Evolutionary conservation across 2,329 filamentous ascomycete genomes (phyloP), one percentile per base, ranked within the genome.

Genomic region (Ophiobolus disseminans): DNA sequence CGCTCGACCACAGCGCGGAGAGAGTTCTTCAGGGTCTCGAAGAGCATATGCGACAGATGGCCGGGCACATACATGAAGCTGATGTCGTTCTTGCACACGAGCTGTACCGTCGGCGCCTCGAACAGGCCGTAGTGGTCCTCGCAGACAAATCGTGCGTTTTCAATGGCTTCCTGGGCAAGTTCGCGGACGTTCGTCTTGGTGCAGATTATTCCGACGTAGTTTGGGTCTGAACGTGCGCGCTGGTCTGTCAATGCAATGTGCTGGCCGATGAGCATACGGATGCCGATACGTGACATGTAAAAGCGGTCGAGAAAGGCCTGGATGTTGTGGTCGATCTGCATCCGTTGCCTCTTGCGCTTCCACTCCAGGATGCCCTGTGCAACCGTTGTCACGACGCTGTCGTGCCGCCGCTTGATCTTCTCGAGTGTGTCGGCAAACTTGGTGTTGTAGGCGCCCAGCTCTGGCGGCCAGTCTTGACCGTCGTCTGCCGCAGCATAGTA

Each of bases 51-150:
- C 62, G 91, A 96, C 74, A 99, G 74, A 76, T 99, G 94, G n/a
- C 94, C 94, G 0, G 94, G 94, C 44, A 99, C 94, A 71, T 99
- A 99, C 94, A 99, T 99, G 78, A 99, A 99, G 80, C 95, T 88
- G 67, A 99, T 82, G 73, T 95, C 87, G 14, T 91, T 89, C 68
- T 92, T 91, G 80, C 94, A 99, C 52, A 99, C 90, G 48, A 99
- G 87, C 76, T 97, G 92, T 60, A 99, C 88, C 74, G 96, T 95
- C 46, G 94, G 94, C 7, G 94, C 92, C 70, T 97, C 93, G 67
- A 97, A 99, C 9, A 99, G 80, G 53, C 94, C 94, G 70, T 97
- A 99, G 76, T 97, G 93, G 72, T 97, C 94, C 75, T 99, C 94
- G 72, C 94, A 99, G 25, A 99, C 94, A 68, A 97, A 99, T n/a